Percentiles rank a stretch among this genome's conserved stretches.
Conservation (phyloP, 2,329 filamentous ascomycete species). For the Botrytis elliptica region DNA sequence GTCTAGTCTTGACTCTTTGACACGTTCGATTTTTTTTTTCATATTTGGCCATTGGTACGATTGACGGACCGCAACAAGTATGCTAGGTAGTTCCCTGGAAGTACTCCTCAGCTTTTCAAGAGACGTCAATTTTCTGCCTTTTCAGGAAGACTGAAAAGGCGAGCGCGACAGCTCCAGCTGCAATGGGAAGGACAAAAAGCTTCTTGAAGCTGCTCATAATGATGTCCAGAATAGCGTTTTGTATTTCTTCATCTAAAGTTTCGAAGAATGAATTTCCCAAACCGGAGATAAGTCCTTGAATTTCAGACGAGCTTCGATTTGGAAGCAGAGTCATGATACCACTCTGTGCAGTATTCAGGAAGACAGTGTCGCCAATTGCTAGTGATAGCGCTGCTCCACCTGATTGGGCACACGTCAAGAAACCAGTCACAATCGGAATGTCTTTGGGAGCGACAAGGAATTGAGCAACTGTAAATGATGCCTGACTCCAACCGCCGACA, state of each 20-base stretch:
- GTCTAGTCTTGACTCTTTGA: neutral
- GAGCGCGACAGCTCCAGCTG: constrained; percentile 33
- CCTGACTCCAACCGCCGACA: neutral
- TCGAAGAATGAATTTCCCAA: constrained; percentile 20
- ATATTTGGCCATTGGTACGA: neutral
- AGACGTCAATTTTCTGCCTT: constrained; percentile 26
- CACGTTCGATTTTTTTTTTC: neutral
- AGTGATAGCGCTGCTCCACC: neutral
- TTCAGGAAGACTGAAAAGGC: constrained; percentile 33
- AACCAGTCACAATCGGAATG: neutral
- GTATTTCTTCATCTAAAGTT: constrained; percentile 16
- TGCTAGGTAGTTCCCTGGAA: neutral
- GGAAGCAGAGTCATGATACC: neutral
- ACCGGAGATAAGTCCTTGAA: constrained; percentile 26
- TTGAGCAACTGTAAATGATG: neutral
- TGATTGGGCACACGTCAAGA: neutral
- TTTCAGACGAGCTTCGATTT: neutral
- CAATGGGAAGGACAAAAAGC: constrained; percentile 35
- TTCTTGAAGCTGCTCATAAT: constrained; percentile 35
- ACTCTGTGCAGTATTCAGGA: neutral
- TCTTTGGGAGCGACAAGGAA: neutral
- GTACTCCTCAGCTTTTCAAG: neutral
- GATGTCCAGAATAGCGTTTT: constrained; percentile 29
- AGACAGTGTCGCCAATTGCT: constrained; percentile 3
- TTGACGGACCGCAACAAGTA: neutral